phyloP scores from a whole-genome alignment of 2,329 filamentous ascomycete genomes.

The Fusarium aywerte region DNA sequence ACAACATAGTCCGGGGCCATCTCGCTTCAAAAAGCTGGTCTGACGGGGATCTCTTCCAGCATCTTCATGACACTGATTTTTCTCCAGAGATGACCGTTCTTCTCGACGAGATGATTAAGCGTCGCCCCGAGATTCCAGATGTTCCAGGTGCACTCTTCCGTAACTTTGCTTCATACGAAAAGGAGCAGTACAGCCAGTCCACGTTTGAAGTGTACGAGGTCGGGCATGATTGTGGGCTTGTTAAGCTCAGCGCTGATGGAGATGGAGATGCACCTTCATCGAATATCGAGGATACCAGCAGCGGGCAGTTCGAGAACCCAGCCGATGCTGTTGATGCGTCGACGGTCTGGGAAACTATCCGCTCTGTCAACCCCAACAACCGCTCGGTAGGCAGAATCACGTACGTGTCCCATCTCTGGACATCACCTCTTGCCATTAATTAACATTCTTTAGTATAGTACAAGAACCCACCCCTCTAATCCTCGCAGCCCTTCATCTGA shows the following conservation, averaged over 20 bases:
- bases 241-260: constrained; percentile 46
- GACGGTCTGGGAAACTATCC: constrained; percentile 56
- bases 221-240: constrained; percentile 56
- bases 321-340: constrained; percentile 53
- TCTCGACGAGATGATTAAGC: constrained; percentile 52
- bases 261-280: constrained; percentile 40
- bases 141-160: constrained; percentile 48
- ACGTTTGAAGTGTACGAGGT: constrained; percentile 70
- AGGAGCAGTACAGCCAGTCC: constrained; percentile 57
- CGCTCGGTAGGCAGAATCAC: constrained; percentile 66
- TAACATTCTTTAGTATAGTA: constrained; percentile 58
- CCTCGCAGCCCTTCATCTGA: constrained; percentile 68
- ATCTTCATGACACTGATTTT: constrained; percentile 56
- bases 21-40: constrained; percentile 49
- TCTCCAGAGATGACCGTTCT: constrained; percentile 53
- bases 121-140: constrained; percentile 47
- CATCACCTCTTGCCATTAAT: not conserved
- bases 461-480: constrained; percentile 70
- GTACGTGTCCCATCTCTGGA: constrained; percentile 51
- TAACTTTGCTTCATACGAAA: constrained; percentile 52
- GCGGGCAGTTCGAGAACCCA: constrained; percentile 41
- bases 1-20: constrained; percentile 27
- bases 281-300: constrained; percentile 43
- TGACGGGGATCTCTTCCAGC: constrained; percentile 56
- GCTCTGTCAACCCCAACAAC: constrained; percentile 51